Conservation (phyloP, 805 yeast genomes). For the Ogataea populi-albae region DNA sequence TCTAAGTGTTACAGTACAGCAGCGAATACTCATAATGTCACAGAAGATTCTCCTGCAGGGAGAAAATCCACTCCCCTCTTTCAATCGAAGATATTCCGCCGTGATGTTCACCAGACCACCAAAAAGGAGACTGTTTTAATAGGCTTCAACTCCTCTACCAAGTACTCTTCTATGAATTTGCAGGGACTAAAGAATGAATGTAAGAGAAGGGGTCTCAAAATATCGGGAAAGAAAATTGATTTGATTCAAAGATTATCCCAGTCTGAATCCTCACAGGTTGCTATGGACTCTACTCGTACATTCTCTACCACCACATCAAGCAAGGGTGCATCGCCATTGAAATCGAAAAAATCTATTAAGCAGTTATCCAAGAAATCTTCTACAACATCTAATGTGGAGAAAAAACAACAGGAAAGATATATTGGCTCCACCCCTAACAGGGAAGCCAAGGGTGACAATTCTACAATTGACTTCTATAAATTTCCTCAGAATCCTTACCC, state of each 20-base stretch:
- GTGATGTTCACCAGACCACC: slow-evolving; percentile 35
- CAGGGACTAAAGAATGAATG: slow-evolving; percentile 58
- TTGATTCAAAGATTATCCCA: slow-evolving; percentile 39
- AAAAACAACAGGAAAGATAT: slow-evolving; percentile 12
- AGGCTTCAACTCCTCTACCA: slow-evolving; percentile 23
- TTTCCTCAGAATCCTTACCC: slow-evolving; percentile 37
- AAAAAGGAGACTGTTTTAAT: slow-evolving; percentile 32
- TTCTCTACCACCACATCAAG: slow-evolving; percentile 15
- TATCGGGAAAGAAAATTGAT: slow-evolving; percentile 61
- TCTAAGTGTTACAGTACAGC: slow-evolving; percentile 10
- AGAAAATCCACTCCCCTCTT: slow-evolving; percentile 1
- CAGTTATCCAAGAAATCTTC: slow-evolving; percentile 9
- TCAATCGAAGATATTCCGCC: slow-evolving; percentile 16
- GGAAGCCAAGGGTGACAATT: slow-evolving; percentile 51
- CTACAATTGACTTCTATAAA: slow-evolving; percentile 56
- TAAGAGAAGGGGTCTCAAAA: slow-evolving; percentile 54
- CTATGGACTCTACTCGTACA: slow-evolving; percentile 9
- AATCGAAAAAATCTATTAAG: slow-evolving; percentile 1
- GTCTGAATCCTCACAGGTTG: slow-evolving; percentile 13
- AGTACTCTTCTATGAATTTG: slow-evolving; percentile 44
- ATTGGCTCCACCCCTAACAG: slow-evolving; percentile 22
- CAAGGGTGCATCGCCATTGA: slow-evolving; percentile 3
- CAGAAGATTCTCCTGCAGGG: slow-evolving; percentile 10
- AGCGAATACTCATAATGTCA: slow-evolving; percentile 4
- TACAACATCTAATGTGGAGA: slow-evolving; percentile 4